Base-by-base conservation (phyloP, 192 early-diverging fungal species). In the Chytriomyces hyalinus region DNA sequence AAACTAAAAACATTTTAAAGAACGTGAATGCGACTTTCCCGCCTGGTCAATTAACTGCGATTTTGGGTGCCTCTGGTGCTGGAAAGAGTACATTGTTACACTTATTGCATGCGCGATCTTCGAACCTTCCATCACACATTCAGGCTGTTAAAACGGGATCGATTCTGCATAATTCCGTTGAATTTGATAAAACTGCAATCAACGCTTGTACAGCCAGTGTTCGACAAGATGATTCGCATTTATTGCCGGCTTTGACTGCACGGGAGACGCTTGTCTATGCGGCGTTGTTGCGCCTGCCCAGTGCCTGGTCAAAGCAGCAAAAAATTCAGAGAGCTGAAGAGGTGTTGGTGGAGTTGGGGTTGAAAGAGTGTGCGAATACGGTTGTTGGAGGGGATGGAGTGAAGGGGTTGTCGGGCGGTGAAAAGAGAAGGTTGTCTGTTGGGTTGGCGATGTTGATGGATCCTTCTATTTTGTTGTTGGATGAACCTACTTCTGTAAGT, bases 381-480 rank as follows among this genome's bases (percentile, higher is more conserved):
- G 24, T 80, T 49, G 79, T 82, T n/a, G 81, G 80, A 46, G 79
- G 80, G n/a, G 82, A 83, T 57, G 72, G 72, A 11, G 75, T 86
- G 64, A 84, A 83, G 74, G 91, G 91, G 0, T 77, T 92, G 11
- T 87, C 85, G 76, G 92, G 92, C 60, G 92, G 92, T 61, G 91
- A 92, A 77, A 93, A 93, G 80, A 82, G 92, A 24, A 83, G 92
- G 51, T 74, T 92, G 49, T 87, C 84, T 15, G 90, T 92, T 65
- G 92, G 87, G 3, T 89, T 93, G 22, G 71, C 79, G 50, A 79
- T 83, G 66, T 43, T 84, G 20, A 80, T 68, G 50, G 80, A 84
- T 63, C 81, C 83, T 17, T 49, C 60, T 13, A 70, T 84, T 22
- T 49, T 84, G 1, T 47, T 84, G 46, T 67, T 84, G 28, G 81